Evolutionary conservation across 2,329 filamentous ascomycete genomes (phyloP), one percentile per base, ranked within the genome.

Genomic region (Emergomyces orientalis): DNA sequence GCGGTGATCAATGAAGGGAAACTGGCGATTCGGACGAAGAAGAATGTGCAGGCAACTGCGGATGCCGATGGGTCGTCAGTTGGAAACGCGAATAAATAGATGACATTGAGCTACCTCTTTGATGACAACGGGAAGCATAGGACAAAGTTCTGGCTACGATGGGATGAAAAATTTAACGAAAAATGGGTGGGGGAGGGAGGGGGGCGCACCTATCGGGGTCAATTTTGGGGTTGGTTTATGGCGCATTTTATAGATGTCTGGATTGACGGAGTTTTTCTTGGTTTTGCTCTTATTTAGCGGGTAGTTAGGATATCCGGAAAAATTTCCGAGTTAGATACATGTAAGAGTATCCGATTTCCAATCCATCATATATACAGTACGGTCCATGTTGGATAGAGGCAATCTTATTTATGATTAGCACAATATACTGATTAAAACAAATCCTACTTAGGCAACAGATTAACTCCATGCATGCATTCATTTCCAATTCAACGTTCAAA

Each of bases 1-100:
- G 76, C 77, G 14, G 72, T 77, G 59, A 71, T 80, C 43, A 73
- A 76, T 63, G 72, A 76, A 62, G 78, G 78, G 34, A 78, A 78
- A 63, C 67, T 78, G 63, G 71, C 75, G 25, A 72, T 78, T 62
- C 71, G 74, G 39, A 66, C 72, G n/a, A 77, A 75, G 62, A 71
- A 74, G 57, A 64, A 61, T 49, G 47, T 11, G 41, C 61, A 64
- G 47, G 56, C 62, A 39, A 4, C 6, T 57, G 22, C 41, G n/a
- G 41, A 19, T 7, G 14, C 22, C 5, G 13, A 37, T 22, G 22
- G n/a, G 22, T 32, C 19, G 59, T 37, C 32, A 2, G 13, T 14
- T 32, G 49, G 13, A 1, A 47, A 47, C 9, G 22, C 55, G 55
- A 43, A 58, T 27, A 41, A 8, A 43, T 58, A 58, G n/a, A 19